Percentiles rank a stretch among this genome's conserved stretches.
phyloP scores from a whole-genome alignment of 2,329 filamentous ascomycete genomes.

The Furcasterigmium furcatum region DNA sequence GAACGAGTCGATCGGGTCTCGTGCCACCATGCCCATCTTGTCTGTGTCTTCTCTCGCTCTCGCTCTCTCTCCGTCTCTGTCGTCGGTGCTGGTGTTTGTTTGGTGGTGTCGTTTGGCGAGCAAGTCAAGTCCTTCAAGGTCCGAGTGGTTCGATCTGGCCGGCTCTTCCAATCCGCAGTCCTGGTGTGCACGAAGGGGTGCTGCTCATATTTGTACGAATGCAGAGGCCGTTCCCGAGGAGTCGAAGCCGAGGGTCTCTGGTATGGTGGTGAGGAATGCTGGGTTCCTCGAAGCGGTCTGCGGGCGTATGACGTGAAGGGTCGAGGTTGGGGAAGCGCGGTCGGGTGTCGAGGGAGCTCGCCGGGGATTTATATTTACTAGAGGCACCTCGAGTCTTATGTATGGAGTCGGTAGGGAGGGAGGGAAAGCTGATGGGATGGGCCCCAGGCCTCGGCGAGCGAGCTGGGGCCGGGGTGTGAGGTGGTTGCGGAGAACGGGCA shows the following conservation, averaged over 20 bases:
- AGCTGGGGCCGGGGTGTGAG: neutral
- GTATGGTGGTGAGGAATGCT: neutral
- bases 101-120: neutral
- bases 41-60: constrained; percentile 1
- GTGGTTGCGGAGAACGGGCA: neutral
- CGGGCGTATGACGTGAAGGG: neutral
- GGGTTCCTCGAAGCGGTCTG: neutral
- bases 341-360: neutral
- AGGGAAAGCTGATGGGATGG: no score
- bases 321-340: neutral
- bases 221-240: neutral
- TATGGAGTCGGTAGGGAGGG: no score
- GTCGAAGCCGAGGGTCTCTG: no score
- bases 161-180: constrained; percentile 15
- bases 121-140: neutral
- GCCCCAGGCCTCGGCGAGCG: neutral
- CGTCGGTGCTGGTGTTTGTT: neutral
- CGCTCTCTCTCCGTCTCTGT: neutral
- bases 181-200: constrained; percentile 11
- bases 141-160: constrained; percentile 8
- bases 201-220: constrained; percentile 12
- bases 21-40: constrained; percentile 13
- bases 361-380: neutral
- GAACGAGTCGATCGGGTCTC: constrained; percentile 15
- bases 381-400: no score